These are phyloP conservation scores for Russula lepida DNA, from an alignment of 768 basidiomycete species.

Conservation along the genomic window DNA sequence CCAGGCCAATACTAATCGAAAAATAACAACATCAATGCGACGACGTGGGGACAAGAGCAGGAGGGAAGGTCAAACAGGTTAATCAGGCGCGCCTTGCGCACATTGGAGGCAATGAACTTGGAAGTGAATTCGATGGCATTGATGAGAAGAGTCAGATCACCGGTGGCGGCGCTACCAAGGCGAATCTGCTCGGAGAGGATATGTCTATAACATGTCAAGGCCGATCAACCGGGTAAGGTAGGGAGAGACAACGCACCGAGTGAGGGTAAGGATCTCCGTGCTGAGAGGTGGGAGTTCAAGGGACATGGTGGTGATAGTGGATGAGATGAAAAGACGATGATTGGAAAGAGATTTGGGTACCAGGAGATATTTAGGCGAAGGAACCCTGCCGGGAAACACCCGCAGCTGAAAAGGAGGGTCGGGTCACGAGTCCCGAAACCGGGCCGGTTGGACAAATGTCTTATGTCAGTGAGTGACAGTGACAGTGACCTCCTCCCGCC, in stretches of 20 bases:
- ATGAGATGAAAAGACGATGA: slow-evolving; percentile 5
- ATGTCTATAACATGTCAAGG: slow-evolving; percentile 45
- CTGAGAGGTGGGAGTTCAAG: slow-evolving; percentile 58
- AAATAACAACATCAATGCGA: not conserved
- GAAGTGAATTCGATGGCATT: slow-evolving; percentile 94
- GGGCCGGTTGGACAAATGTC: not conserved
- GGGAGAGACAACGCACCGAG: slow-evolving; percentile 49
- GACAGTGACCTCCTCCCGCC: slow-evolving; percentile 40
- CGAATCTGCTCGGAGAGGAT: slow-evolving; percentile 81
- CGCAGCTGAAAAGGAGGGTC: slow-evolving; percentile 7
- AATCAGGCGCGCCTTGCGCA: slow-evolving; percentile 92
- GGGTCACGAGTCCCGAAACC: not conserved
- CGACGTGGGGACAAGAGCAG: not conserved
- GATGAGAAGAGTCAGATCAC: slow-evolving; percentile 89
- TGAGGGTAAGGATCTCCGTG: slow-evolving; percentile 89
- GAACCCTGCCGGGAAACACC: not conserved
- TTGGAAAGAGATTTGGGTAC: slow-evolving; percentile 11
- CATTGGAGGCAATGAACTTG: slow-evolving; percentile 97
- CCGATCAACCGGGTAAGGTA: slow-evolving; percentile 1
- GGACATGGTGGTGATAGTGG: slow-evolving; percentile 20
- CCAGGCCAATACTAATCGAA: slow-evolving; percentile 74
- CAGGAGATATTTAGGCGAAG: slow-evolving; percentile 3
- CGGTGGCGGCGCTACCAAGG: slow-evolving; percentile 75
- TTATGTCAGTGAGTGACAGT: slow-evolving; percentile 52
- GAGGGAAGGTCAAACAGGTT: slow-evolving; percentile 62